A percentile compares a stretch with the other conserved stretches of the same genome.
These are phyloP conservation scores for Ceratopteris richardii DNA, from an alignment of 75 land plant species.

Conservation along the genomic window DNA sequence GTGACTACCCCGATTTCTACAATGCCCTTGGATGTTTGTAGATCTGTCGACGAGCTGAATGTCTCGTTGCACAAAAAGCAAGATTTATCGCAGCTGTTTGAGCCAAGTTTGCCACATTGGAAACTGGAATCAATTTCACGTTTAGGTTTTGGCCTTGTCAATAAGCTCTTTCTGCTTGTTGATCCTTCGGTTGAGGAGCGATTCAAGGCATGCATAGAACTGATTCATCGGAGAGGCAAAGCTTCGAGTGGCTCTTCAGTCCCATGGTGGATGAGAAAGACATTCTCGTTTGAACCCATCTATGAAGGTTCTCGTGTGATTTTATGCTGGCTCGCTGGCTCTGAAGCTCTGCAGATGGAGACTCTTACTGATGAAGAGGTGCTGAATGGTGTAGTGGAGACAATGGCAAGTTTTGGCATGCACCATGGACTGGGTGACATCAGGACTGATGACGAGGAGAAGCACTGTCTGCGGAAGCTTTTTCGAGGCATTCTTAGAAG, in stretches of 20 bases:
- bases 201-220: conserved; percentile 36
- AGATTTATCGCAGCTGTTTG: conserved; percentile 15
- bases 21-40: background rate
- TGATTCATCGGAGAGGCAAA: conserved; percentile 9
- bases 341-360: conserved; percentile 66
- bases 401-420: conserved; percentile 34
- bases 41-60: conserved; percentile 5
- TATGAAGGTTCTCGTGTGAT: conserved; percentile 44
- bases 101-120: conserved; percentile 49
- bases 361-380: conserved; percentile 47
- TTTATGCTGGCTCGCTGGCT: conserved; percentile 64
- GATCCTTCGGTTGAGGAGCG: conserved; percentile 2
- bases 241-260: background rate
- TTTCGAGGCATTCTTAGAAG: conserved; percentile 32
- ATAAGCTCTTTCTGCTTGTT: conserved; percentile 58
- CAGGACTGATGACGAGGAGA: background rate
- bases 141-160: conserved; percentile 74
- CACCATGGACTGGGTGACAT: background rate
- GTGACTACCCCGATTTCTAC: conserved; percentile 14
- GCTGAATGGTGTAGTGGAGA: conserved; percentile 46
- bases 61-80: background rate
- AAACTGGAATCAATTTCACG: conserved; percentile 54
- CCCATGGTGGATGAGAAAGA: conserved; percentile 69
- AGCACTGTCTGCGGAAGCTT: background rate
- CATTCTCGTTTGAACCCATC: conserved; percentile 58